phyloP scores from a whole-genome alignment of 2,329 filamentous ascomycete genomes.

The Aspergillus sergii region DNA sequence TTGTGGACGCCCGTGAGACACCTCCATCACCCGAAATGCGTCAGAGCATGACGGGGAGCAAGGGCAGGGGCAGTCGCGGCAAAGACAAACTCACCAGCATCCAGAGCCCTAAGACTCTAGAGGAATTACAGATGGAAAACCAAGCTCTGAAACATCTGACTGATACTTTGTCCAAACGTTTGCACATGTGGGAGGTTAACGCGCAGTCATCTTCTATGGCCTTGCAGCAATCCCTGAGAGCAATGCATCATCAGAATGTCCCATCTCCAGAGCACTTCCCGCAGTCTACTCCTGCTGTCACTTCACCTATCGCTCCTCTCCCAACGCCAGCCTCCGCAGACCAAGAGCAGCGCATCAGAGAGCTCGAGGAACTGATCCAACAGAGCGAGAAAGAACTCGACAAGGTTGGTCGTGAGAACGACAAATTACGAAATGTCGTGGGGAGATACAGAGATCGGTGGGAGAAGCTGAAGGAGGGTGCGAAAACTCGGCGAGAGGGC shows the following conservation, averaged over 20 bases:
- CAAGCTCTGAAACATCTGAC: constrained; percentile 80
- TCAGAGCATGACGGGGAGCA: constrained; percentile 47
- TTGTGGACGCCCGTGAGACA: constrained; percentile 82
- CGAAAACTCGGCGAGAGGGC: constrained; percentile 45
- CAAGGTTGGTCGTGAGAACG: constrained; percentile 63
- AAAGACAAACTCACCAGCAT: constrained; percentile 37
- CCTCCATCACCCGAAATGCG: constrained; percentile 53
- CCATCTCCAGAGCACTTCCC: constrained; percentile 32
- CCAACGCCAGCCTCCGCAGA: constrained; percentile 31
- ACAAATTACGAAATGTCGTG: constrained; percentile 59
- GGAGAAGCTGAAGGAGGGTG: constrained; percentile 70
- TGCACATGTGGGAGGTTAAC: constrained; percentile 92
- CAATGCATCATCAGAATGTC: constrained; percentile 46
- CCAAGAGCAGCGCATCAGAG: constrained; percentile 58
- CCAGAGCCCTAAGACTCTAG: constrained; percentile 65
- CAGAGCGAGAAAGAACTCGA: constrained; percentile 63
- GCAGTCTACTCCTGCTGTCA: constrained; percentile 33
- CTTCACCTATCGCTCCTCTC: constrained; percentile 26
- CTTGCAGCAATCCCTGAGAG: constrained; percentile 75
- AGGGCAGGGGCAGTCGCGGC: constrained; percentile 27
- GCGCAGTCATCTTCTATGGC: constrained; percentile 85
- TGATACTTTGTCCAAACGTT: constrained; percentile 80
- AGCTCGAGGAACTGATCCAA: constrained; percentile 69
- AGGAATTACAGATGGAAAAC: constrained; percentile 90
- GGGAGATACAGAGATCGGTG: constrained; percentile 64